Evolutionary conservation across 1,139 yeast genomes (phyloP).

Genomic region (Magnusiomyces suaveolens): DNA sequence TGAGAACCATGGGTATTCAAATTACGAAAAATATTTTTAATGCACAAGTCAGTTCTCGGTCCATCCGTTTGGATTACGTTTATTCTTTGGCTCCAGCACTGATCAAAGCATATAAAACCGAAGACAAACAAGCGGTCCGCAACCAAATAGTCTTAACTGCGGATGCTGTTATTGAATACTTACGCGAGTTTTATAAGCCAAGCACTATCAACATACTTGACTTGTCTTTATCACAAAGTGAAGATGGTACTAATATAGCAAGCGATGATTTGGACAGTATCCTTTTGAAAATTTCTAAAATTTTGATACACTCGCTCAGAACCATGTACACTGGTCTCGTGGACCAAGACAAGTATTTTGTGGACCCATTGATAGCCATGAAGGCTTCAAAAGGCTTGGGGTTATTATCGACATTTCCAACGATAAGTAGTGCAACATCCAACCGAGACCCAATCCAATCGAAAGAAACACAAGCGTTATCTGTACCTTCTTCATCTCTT

Average conservation of each 20-base stretch:
- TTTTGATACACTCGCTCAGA: conserved; percentile 9
- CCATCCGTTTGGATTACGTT: background rate
- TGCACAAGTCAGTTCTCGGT: background rate
- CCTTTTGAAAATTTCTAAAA: background rate
- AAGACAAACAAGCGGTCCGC: conserved; percentile 13
- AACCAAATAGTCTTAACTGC: conserved; percentile 15
- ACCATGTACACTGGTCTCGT: conserved; percentile 4
- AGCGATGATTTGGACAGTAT: background rate
- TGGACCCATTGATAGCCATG: conserved; percentile 13
- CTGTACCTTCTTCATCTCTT: background rate
- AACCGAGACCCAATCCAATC: background rate
- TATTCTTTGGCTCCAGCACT: background rate
- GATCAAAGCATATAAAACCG: conserved; percentile 3
- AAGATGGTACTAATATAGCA: background rate
- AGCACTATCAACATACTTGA: background rate
- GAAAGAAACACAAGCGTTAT: too few species aligned
- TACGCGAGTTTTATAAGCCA: background rate
- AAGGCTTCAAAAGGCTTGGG: conserved; percentile 19
- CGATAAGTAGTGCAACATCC: background rate
- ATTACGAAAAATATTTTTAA: conserved; percentile 16
- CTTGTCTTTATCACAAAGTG: background rate
- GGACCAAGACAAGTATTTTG: conserved; percentile 2
- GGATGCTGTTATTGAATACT: conserved; percentile 14
- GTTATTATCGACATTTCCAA: conserved; percentile 14
- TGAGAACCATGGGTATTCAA: conserved; percentile 16